Evolutionary conservation across 805 yeast species (phyloP), one percentile per base, ranked within the genome.

Genomic region (Kluyveromyces starmeri): DNA sequence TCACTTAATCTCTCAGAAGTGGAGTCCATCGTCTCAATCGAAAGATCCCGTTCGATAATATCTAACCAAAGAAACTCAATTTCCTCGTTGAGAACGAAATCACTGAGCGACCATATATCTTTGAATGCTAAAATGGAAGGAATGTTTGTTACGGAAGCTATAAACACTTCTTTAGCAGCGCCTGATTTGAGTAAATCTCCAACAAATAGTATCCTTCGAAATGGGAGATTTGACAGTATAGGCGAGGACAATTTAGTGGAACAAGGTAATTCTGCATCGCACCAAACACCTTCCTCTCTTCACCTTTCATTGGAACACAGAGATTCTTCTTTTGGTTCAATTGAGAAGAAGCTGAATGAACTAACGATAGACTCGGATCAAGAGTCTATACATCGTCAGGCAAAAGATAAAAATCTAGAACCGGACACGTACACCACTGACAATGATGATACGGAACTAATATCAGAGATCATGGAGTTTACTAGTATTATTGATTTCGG

Each of bases 21-120:
- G 8, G 83, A 78, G 43, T 76, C 83, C 29, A 83, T 83, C 38
- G 78, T 79, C 2, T 70, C 80, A 6, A 50, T 83, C 28, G 94
- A 83, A 53, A 66, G 88, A 40, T 71, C 81, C 6, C 68, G 71
- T 48, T 77, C 85, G 0, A 63, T 78, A 1, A 69, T 62, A 47
- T 73, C 81, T 1, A 41, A 45, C 50, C 45, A 46, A 36, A 32
- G 60, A 27, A 53, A 49, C 36, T 56, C 63, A 2, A 39, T 51
- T 20, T 40, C 44, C n/a, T 59, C 63, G 5, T 47, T 44, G 36
- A 46, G 48, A 38, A 26, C 28, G 6, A 46, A 47, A 12, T 54
- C 60, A 3, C 28, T 51, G 11, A 47, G 48, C 7, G 67, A 63
- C 29, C 50, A 58, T 0, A 48, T 62, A 8, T 58, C 62, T 1